Base-by-base conservation (phyloP, 441 rosid genomes). In the Erodium moschatum region DNA sequence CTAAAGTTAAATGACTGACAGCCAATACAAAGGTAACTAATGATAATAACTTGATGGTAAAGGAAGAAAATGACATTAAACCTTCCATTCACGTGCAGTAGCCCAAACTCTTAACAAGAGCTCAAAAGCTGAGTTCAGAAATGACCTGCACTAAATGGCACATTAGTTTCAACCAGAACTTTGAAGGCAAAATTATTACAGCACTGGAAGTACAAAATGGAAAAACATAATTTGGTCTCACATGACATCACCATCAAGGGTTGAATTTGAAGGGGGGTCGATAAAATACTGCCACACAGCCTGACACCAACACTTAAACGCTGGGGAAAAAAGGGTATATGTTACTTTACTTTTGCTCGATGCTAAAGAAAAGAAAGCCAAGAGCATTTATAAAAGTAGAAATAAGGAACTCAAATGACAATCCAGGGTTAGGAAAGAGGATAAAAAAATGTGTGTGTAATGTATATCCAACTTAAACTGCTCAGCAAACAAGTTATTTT, bases 231-330 rank as follows among this genome's bases (percentile, higher is more conserved):
- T 24, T 18, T 11, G 74, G 75, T 72, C 96, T 87, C 81, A 94
- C 98, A 89, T 89, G 77, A 94, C 92, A 81, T 88, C 97, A 72
- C 84, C 84, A 75, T 91, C 97, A 15, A 91, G 85, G 72, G 81
- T 81, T 46, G 87, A 83, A 75, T 81, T 76, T 40, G 85, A 83
- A 69, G 93, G 87, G 75, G 79, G 82, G 75, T 94, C 98, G 70
- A 75, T 69, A 58, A 69, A 80, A 73, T 77, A 91, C 66, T 85
- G 92, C 88, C 85, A 84, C 62, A 81, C 92, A 82, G 98, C 98
- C 78, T 90, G 96, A 79, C 92, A 86, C 98, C 98, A 92, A 84
- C 96, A 92, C 81, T 87, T 94, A 70, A 94, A 88, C 46, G 98
- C 98, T 94, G 82, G 69, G 81, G 61, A 78, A 66, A 66, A 77